A percentile compares a stretch with the other conserved stretches of the same genome.
Evolutionary conservation across 495 filamentous ascomycete species (phyloP).

Genomic region (Aspergillus nidulans): DNA sequence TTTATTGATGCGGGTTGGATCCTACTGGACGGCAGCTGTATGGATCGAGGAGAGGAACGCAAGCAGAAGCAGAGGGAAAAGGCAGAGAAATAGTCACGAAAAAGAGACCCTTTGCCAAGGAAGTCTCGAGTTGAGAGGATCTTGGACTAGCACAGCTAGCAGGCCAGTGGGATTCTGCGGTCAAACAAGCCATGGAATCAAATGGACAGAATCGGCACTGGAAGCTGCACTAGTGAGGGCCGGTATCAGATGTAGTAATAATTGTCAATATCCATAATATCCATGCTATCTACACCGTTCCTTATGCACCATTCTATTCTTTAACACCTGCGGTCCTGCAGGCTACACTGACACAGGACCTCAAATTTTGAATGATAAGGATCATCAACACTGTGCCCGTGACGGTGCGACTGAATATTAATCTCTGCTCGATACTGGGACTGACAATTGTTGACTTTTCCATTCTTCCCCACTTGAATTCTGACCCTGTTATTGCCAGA

Average conservation of each 20-base stretch:
- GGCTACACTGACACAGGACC: too few species aligned
- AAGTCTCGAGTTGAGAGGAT: slow-evolving; percentile 5
- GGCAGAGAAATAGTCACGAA: slow-evolving; percentile 3
- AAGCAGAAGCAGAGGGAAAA: slow-evolving; percentile 6
- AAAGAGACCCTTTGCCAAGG: slow-evolving; percentile 11
- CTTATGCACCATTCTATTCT: too few species aligned
- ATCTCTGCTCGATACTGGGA: background rate
- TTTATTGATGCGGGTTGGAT: too few species aligned
- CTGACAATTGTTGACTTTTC: background rate
- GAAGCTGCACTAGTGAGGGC: slow-evolving; percentile 19
- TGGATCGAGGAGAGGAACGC: slow-evolving; percentile 4
- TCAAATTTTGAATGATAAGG: too few species aligned
- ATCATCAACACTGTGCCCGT: too few species aligned
- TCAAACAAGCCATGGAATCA: slow-evolving; percentile 22
- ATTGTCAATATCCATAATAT: slow-evolving; percentile 20
- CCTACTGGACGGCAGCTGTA: slow-evolving; percentile 5
- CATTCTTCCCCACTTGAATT: background rate
- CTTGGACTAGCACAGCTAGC: slow-evolving; percentile 21
- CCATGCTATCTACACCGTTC: too few species aligned
- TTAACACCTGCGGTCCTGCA: too few species aligned
- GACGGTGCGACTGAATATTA: too few species aligned
- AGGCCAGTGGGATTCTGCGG: slow-evolving; percentile 18
- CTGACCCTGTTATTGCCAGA: background rate
- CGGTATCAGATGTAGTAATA: slow-evolving; percentile 27
- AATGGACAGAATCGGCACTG: slow-evolving; percentile 13